These are phyloP conservation scores for Earliella scabrosa DNA, from an alignment of 1,284 basidiomycete genomes.

Conservation along the genomic window DNA sequence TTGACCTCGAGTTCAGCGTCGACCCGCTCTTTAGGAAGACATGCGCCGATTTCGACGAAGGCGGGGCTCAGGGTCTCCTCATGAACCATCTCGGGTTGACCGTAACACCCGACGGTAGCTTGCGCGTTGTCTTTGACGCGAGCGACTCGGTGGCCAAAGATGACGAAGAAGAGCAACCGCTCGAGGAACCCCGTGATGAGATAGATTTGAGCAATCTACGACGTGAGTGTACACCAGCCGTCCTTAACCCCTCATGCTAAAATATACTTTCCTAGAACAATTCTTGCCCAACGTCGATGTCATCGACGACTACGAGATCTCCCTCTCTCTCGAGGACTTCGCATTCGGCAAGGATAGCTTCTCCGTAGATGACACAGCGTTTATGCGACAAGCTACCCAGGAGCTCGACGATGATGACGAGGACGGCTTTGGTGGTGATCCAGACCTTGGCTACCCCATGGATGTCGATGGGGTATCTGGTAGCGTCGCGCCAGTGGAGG, in stretches of 20 bases:
- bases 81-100: conserved; percentile 90
- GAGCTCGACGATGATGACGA: conserved; percentile 47
- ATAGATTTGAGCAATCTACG: conserved; percentile 74
- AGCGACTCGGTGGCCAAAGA: conserved; percentile 87
- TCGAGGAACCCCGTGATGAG: conserved; percentile 64
- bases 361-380: conserved; percentile 63
- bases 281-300: conserved; percentile 73
- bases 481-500: conserved; percentile 60
- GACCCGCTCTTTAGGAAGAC: conserved; percentile 99
- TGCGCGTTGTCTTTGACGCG: conserved; percentile 96
- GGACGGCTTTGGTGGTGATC: conserved; percentile 39
- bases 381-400: conserved; percentile 54
- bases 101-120: conserved; percentile 78
- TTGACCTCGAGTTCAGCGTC: conserved; percentile 94
- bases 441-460: conserved; percentile 39
- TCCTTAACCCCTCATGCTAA: conserved; percentile 7
- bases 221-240: conserved; percentile 48
- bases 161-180: conserved; percentile 70
- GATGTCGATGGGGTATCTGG: conserved; percentile 47
- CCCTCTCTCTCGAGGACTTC: conserved; percentile 81
- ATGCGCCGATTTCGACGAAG: conserved; percentile 98
- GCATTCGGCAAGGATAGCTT: conserved; percentile 71
- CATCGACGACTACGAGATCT: conserved; percentile 74
- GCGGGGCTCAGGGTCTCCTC: conserved; percentile 91
- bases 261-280: conserved; percentile 43